These are phyloP conservation scores for Aspergillus sp. DNA, from an alignment of 2,329 filamentous ascomycete species.

Conservation along the genomic window DNA sequence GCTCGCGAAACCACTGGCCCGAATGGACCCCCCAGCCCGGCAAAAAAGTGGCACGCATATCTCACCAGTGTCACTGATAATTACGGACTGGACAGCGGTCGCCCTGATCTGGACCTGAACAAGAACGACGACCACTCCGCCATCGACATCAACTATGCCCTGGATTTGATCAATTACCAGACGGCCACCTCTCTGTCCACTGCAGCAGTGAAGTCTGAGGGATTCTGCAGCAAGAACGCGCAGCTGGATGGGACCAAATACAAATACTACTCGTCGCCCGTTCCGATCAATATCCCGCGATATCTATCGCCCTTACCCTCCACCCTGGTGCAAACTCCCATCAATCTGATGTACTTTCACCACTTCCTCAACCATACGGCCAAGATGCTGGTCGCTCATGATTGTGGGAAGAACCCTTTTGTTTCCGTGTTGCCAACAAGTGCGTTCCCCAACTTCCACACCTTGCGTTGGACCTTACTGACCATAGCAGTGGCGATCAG, in stretches of 20 bases:
- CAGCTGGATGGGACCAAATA: slow-evolving; percentile 54
- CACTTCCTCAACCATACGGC: slow-evolving; percentile 79
- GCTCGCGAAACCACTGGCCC: slow-evolving; percentile 27
- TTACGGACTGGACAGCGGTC: slow-evolving; percentile 71
- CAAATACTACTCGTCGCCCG: slow-evolving; percentile 68
- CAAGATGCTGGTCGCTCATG: slow-evolving; percentile 60
- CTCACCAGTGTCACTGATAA: slow-evolving; percentile 35
- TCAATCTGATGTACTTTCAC: slow-evolving; percentile 75
- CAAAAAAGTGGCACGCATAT: slow-evolving; percentile 31
- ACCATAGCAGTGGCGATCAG: slow-evolving; percentile 46
- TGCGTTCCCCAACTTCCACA: slow-evolving; percentile 35
- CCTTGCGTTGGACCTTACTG: slow-evolving; percentile 32
- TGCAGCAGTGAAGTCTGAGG: slow-evolving; percentile 3
- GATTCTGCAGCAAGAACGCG: not conserved
- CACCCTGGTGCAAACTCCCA: slow-evolving; percentile 65
- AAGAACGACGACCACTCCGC: slow-evolving; percentile 69
- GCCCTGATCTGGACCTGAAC: slow-evolving; percentile 66
- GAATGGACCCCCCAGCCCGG: slow-evolving; percentile 15
- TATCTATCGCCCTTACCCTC: slow-evolving; percentile 56
- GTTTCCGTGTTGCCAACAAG: slow-evolving; percentile 60
- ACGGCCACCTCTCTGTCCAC: slow-evolving; percentile 4
- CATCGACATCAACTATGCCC: slow-evolving; percentile 51
- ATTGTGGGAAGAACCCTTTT: slow-evolving; percentile 61
- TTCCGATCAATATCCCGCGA: slow-evolving; percentile 62
- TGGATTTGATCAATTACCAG: slow-evolving; percentile 27